Evolutionary conservation across 176 grass and related monocot species (phyloP).

Genomic region (Cenchrus americanus): DNA sequence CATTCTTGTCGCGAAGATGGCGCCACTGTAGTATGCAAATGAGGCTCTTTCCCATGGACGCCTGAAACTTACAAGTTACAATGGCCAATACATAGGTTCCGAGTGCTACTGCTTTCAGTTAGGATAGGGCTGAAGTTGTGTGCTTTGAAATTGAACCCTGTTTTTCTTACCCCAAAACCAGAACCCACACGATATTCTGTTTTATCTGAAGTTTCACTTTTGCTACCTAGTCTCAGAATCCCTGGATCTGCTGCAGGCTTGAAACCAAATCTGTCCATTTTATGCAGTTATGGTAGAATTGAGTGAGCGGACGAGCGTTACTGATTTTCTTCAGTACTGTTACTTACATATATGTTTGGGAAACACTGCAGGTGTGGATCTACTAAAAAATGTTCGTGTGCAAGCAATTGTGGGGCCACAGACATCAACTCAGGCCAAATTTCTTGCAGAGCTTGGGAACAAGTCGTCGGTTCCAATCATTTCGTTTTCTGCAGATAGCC

Average conservation of each 20-base stretch:
- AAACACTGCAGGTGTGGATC: slow-evolving; percentile 65
- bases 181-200: not conserved
- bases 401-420: slow-evolving; percentile 80
- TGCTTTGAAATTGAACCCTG: not conserved
- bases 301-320: not conserved
- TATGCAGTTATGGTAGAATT: not conserved
- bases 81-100: not conserved
- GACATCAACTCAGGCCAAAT: slow-evolving; percentile 66
- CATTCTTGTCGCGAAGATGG: not conserved
- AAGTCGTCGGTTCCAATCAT: slow-evolving; percentile 68
- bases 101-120: not conserved
- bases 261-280: not conserved
- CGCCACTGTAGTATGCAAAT: not conserved
- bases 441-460: slow-evolving; percentile 67
- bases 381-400: slow-evolving; percentile 72
- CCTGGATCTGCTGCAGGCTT: not conserved
- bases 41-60: not conserved
- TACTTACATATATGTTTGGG: not conserved
- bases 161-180: not conserved
- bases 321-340: not conserved
- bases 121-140: not conserved
- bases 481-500: slow-evolving; percentile 65
- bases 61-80: not conserved
- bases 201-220: not conserved
- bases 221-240: not conserved